Evolutionary conservation across 345 rosid species (phyloP).

Genomic region (Punica granatum): DNA sequence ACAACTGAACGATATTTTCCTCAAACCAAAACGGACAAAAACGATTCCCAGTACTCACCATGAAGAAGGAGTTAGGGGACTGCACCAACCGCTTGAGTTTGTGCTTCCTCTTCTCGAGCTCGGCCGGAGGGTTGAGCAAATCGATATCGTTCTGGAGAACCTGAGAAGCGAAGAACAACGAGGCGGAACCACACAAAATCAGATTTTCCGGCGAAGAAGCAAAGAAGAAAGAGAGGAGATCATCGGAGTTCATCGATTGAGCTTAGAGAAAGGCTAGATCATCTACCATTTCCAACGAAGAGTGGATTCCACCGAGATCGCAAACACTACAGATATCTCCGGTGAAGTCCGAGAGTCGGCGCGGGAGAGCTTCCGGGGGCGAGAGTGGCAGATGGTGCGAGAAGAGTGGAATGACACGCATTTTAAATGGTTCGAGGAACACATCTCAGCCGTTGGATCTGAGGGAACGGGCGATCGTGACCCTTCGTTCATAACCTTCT

Average conservation of each 20-base stretch:
- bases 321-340: background rate
- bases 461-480: background rate
- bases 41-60: conserved; percentile 22
- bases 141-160: conserved; percentile 70
- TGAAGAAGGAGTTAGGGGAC: conserved; percentile 65
- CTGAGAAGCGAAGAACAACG: conserved; percentile 9
- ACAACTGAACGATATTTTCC: background rate
- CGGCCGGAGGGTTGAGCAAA: conserved; percentile 65
- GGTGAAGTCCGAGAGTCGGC: background rate
- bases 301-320: background rate
- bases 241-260: background rate
- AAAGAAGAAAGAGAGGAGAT: background rate
- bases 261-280: background rate
- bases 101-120: conserved; percentile 82
- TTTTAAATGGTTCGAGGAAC: background rate
- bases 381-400: background rate
- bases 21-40: background rate
- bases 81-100: conserved; percentile 84
- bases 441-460: background rate
- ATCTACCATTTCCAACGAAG: background rate
- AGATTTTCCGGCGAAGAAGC: conserved; percentile 1
- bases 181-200: background rate
- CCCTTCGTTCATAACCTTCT: background rate
- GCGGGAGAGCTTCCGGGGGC: background rate
- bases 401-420: background rate